A percentile compares a stretch with the other conserved stretches of the same genome.
Conservation (phyloP, 2,329 filamentous ascomycete genomes). For the Paecilomyces sp. region DNA sequence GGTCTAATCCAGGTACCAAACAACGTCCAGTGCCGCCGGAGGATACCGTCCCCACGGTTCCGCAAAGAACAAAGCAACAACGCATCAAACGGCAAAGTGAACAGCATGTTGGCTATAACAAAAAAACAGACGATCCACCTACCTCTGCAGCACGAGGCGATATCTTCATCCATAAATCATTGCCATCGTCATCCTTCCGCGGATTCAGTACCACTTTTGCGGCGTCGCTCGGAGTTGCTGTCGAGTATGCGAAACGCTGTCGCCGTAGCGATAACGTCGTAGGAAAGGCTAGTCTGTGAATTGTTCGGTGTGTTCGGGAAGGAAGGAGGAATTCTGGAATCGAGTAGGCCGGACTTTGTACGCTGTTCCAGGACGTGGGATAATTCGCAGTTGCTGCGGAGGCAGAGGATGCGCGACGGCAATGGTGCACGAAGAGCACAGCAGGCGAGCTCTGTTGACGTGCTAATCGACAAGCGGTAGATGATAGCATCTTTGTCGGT, state of each 20-base stretch:
- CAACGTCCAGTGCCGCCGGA: background rate
- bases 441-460: slow-evolving; percentile 7
- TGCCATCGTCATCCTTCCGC: slow-evolving; percentile 71
- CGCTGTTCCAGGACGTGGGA: slow-evolving; percentile 21
- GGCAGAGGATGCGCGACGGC: slow-evolving; percentile 14
- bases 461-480: slow-evolving; percentile 17
- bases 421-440: slow-evolving; percentile 6
- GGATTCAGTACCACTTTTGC: slow-evolving; percentile 56
- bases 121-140: slow-evolving; percentile 19
- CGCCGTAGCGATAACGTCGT: slow-evolving; percentile 3
- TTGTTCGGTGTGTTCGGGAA: background rate
- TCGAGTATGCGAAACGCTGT: slow-evolving; percentile 26
- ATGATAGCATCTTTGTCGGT: slow-evolving; percentile 15
- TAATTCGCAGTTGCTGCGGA: slow-evolving; percentile 15
- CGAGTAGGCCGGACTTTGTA: slow-evolving; percentile 3
- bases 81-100: background rate
- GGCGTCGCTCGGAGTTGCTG: slow-evolving; percentile 23
- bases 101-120: background rate
- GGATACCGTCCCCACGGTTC: background rate
- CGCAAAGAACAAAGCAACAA: background rate
- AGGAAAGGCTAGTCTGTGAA: background rate
- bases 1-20: background rate
- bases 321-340: slow-evolving; percentile 7
- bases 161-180: slow-evolving; percentile 76
- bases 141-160: slow-evolving; percentile 76